Conservation (phyloP, 805 yeast species). For the Candida sithepensis region DNA sequence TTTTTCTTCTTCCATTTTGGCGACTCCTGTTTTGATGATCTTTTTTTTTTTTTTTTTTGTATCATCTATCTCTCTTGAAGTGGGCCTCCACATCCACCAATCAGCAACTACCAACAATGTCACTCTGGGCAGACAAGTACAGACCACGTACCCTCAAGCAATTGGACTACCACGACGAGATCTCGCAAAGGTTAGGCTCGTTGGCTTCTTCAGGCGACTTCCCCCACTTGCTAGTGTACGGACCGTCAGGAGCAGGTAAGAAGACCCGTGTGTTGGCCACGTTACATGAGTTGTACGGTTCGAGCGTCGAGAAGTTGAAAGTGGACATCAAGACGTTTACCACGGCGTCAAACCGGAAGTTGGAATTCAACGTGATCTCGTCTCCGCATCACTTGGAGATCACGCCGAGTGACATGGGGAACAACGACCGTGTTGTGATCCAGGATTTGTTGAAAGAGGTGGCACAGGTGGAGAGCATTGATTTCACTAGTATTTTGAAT, state of each 20-base stretch:
- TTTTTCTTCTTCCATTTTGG: not conserved
- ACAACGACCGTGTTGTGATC: conserved; percentile 89
- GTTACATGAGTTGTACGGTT: conserved; percentile 75
- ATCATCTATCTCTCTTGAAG: not conserved
- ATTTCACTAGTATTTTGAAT: conserved; percentile 49
- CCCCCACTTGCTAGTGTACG: conserved; percentile 89
- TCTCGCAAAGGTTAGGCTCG: conserved; percentile 54
- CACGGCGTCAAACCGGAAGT: conserved; percentile 66
- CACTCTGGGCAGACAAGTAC: conserved; percentile 95
- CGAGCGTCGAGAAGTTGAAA: conserved; percentile 77
- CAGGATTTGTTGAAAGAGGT: conserved; percentile 92
- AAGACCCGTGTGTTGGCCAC: conserved; percentile 88
- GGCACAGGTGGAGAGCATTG: conserved; percentile 95
- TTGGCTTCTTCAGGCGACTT: conserved; percentile 70
- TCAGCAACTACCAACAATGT: conserved; percentile 45
- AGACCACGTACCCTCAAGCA: conserved; percentile 68
- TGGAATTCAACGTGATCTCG: conserved; percentile 91
- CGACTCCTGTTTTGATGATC: not conserved
- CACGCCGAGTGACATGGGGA: conserved; percentile 96
- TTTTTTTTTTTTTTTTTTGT: too few species aligned
- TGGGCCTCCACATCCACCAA: not conserved
- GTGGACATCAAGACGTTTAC: conserved; percentile 86
- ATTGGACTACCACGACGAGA: conserved; percentile 62
- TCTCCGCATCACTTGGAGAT: conserved; percentile 89
- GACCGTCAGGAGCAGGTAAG: conserved; percentile 97